A percentile compares a stretch with the other conserved stretches of the same genome.
phyloP scores from a whole-genome alignment of 1,139 yeast species.

The Protomyces inouyei region DNA sequence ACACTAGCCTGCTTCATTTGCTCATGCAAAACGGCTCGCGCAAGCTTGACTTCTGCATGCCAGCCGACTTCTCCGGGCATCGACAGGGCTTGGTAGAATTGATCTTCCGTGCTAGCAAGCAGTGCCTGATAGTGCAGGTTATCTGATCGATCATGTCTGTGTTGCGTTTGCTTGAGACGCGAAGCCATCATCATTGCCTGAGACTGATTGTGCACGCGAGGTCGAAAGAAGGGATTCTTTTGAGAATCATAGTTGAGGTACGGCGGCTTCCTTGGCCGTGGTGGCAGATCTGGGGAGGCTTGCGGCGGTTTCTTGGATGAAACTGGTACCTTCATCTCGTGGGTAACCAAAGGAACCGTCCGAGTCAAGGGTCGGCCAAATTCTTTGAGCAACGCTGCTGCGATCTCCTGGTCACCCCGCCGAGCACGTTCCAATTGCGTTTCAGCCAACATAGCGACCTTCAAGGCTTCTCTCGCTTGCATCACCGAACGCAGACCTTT shows the following conservation, averaged over 20 bases:
- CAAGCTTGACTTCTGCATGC: slow-evolving; percentile 10
- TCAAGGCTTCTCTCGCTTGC: slow-evolving; percentile 1
- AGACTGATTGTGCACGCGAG: slow-evolving; percentile 7
- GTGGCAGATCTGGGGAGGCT: background rate
- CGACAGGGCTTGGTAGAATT: slow-evolving; percentile 5
- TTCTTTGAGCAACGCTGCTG: background rate
- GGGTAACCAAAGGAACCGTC: too few species aligned
- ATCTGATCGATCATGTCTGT: slow-evolving; percentile 4
- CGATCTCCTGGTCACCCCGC: background rate
- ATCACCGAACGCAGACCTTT: slow-evolving; percentile 5
- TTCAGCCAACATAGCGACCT: background rate
- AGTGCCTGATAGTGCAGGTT: slow-evolving; percentile 2
- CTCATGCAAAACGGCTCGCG: slow-evolving; percentile 1
- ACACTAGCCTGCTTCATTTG: background rate
- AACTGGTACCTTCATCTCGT: background rate
- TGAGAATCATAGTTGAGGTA: slow-evolving; percentile 5
- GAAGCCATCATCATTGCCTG: slow-evolving; percentile 12
- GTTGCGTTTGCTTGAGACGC: slow-evolving; percentile 5
- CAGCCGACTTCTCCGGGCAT: slow-evolving; percentile 2
- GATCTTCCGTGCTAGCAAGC: slow-evolving; percentile 20
- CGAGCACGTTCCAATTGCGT: background rate
- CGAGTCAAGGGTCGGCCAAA: background rate
- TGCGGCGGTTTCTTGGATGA: too few species aligned
- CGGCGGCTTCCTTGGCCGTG: slow-evolving; percentile 1
- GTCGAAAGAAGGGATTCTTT: slow-evolving; percentile 20